Conservation (phyloP, 768 basidiomycete species). For the Thelephora aurantiotincta region DNA sequence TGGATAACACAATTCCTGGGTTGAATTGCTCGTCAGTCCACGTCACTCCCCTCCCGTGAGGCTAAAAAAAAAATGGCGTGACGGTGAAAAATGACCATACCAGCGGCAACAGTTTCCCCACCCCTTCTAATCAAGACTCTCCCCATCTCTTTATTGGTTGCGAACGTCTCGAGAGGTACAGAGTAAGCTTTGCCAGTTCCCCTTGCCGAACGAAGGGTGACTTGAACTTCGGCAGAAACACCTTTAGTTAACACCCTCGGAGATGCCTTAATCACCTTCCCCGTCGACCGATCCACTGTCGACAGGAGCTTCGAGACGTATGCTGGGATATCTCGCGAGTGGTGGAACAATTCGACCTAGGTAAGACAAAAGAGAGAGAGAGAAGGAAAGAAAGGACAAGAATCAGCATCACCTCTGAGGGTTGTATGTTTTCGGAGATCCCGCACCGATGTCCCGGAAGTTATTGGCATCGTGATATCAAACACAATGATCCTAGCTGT, state of each 20-base stretch:
- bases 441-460: slow-evolving; percentile 68
- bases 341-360: slow-evolving; percentile 89
- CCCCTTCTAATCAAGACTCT: slow-evolving; percentile 73
- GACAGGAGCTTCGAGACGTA: slow-evolving; percentile 71
- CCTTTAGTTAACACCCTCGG: slow-evolving; percentile 75
- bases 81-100: slow-evolving; percentile 19
- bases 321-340: slow-evolving; percentile 86
- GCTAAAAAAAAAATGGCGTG: not conserved
- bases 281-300: slow-evolving; percentile 65
- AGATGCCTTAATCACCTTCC: slow-evolving; percentile 42
- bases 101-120: slow-evolving; percentile 92
- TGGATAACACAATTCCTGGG: not conserved
- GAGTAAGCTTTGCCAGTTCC: slow-evolving; percentile 27
- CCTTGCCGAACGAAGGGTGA: slow-evolving; percentile 50
- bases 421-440: not conserved
- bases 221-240: slow-evolving; percentile 73
- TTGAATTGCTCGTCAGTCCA: not conserved
- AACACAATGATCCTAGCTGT: slow-evolving; percentile 86
- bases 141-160: slow-evolving; percentile 92
- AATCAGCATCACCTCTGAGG: not conserved
- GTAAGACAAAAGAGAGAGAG: not conserved
- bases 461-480: slow-evolving; percentile 83
- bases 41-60: too few species aligned
- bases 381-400: not conserved
- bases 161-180: slow-evolving; percentile 71